phyloP scores from a whole-genome alignment of 129 eudicot genomes.

The Artemisia tridentata region DNA sequence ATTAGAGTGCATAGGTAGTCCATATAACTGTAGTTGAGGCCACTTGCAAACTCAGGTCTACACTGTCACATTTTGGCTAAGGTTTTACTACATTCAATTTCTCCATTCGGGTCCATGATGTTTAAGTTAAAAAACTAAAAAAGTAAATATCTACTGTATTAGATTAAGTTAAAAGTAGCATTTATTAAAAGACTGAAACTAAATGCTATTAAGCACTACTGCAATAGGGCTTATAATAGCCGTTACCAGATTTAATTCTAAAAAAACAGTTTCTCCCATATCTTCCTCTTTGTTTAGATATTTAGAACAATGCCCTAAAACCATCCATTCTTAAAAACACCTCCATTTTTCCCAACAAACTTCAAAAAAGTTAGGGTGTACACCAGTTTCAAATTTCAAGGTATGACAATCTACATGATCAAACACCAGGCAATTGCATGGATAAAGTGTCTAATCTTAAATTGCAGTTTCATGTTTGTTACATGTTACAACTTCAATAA shows the following conservation, averaged over 20 bases:
- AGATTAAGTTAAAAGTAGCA: neutral
- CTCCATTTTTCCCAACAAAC: neutral
- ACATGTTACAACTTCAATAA: neutral
- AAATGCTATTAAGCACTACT: neutral
- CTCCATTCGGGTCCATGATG: slow-evolving; percentile 3
- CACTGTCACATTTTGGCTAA: neutral
- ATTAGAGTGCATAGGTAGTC: neutral
- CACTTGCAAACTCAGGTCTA: slow-evolving; percentile 15
- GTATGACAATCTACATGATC: neutral
- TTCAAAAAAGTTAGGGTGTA: neutral
- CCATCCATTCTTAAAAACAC: neutral
- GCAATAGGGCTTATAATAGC: neutral
- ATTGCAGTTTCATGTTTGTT: slow-evolving; percentile 1
- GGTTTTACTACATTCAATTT: slow-evolving; percentile 8
- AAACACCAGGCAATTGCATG: neutral
- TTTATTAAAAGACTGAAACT: neutral
- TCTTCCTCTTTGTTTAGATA: neutral
- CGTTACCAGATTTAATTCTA: neutral
- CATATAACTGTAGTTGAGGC: neutral
- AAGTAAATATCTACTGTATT: neutral
- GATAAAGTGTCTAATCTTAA: neutral
- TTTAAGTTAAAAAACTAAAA: neutral
- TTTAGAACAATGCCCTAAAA: neutral
- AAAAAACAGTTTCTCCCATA: neutral
- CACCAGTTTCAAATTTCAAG: neutral